phyloP scores from a whole-genome alignment of 1,139 yeast species.

The Wickerhamomyces sp. region DNA sequence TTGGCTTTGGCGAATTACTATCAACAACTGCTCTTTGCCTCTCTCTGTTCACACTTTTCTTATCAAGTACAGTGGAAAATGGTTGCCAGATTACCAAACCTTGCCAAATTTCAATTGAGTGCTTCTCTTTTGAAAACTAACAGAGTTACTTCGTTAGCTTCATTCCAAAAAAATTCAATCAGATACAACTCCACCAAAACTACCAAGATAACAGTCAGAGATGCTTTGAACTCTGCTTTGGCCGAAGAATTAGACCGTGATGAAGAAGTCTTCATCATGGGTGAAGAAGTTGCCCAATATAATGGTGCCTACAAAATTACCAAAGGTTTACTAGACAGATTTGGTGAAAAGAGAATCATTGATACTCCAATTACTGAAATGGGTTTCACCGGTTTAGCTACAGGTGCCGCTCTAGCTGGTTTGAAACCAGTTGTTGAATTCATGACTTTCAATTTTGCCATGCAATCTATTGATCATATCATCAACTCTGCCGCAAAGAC shows the following conservation, averaged over 20 bases:
- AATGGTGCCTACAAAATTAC: constrained; percentile 98
- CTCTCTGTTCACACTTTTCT: background rate
- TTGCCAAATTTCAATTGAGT: constrained; percentile 14
- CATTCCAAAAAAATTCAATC: constrained; percentile 8
- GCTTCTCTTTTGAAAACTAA: constrained; percentile 7
- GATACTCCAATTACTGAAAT: constrained; percentile 99
- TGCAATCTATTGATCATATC: constrained; percentile 98
- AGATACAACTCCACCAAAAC: constrained; percentile 40
- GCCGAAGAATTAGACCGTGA: constrained; percentile 98
- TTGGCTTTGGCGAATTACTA: background rate
- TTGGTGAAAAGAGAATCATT: constrained; percentile 93
- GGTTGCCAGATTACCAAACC: constrained; percentile 2
- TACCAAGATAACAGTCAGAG: constrained; percentile 87
- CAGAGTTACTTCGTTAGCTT: constrained; percentile 2
- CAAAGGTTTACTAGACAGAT: constrained; percentile 91
- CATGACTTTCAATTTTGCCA: constrained; percentile 98
- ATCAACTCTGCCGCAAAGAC: constrained; percentile 98
- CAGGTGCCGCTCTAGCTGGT: constrained; percentile 97
- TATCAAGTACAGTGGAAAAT: background rate
- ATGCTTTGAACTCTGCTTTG: constrained; percentile 89
- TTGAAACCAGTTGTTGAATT: constrained; percentile 96
- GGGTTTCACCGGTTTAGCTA: constrained; percentile 98
- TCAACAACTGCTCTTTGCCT: background rate
- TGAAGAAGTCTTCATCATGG: constrained; percentile 90
- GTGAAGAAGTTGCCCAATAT: constrained; percentile 99